Conservation (phyloP, 306 rosid species). For the Glycyrrhiza uralensis region DNA sequence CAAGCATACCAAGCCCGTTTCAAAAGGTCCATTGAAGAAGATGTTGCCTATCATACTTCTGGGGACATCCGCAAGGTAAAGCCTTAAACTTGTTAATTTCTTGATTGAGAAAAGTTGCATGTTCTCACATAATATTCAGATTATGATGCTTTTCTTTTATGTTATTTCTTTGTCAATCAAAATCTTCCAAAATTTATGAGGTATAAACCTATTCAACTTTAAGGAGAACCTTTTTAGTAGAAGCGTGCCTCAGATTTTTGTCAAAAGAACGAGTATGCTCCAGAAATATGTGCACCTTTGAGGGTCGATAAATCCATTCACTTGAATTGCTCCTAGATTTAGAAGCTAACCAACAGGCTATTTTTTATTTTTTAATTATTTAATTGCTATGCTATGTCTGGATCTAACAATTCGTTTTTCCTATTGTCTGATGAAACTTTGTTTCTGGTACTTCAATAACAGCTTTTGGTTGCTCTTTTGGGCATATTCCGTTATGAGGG, state of each 20-base stretch:
- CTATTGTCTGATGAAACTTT: slow-evolving; percentile 10
- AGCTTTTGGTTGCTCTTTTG: slow-evolving; percentile 88
- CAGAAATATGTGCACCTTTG: slow-evolving; percentile 2
- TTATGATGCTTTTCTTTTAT: slow-evolving; percentile 7
- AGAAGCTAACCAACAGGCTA: background rate
- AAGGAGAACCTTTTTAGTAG: background rate
- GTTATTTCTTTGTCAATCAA: background rate
- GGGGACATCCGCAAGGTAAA: slow-evolving; percentile 67
- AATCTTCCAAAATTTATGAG: background rate
- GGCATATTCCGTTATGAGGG: slow-evolving; percentile 70
- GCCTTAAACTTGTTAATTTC: background rate
- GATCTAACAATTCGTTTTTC: background rate
- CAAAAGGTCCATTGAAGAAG: slow-evolving; percentile 67
- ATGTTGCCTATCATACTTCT: slow-evolving; percentile 57
- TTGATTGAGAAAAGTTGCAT: background rate
- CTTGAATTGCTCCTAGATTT: background rate
- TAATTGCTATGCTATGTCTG: background rate
- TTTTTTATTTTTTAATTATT: background rate
- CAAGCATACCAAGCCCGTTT: slow-evolving; percentile 64
- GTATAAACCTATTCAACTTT: background rate
- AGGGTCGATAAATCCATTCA: background rate
- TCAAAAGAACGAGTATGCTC: background rate
- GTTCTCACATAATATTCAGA: background rate
- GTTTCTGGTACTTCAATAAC: background rate
- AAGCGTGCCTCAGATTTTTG: background rate